Conservation (phyloP, 2,329 filamentous ascomycete genomes). For the Hansfordia pulvinata region DNA sequence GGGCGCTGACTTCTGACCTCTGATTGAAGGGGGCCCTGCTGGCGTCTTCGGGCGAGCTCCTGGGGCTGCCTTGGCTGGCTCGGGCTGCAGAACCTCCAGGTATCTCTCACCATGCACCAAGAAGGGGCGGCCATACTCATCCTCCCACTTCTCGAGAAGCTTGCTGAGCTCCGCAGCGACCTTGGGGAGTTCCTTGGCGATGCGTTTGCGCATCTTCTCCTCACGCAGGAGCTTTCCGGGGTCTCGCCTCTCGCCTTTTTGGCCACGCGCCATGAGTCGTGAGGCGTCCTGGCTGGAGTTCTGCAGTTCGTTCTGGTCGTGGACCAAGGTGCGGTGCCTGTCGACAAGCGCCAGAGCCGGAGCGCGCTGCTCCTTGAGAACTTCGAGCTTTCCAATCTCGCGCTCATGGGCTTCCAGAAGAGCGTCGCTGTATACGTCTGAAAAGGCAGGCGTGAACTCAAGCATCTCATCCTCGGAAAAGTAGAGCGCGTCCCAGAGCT, state of each 20-base stretch:
- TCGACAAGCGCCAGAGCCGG: conserved; percentile 76
- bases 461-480: conserved; percentile 98
- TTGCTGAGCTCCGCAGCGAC: conserved; percentile 73
- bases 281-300: conserved; percentile 91
- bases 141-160: conserved; percentile 76
- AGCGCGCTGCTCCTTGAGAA: conserved; percentile 72
- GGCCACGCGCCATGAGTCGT: conserved; percentile 77
- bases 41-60: conserved; percentile 66
- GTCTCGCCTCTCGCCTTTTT: conserved; percentile 88
- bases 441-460: conserved; percentile 93
- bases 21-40: conserved; percentile 39
- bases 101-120: conserved; percentile 86
- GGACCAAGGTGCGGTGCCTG: conserved; percentile 66
- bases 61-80: conserved; percentile 41
- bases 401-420: conserved; percentile 88
- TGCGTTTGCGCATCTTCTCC: conserved; percentile 97
- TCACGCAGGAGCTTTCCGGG: conserved; percentile 87
- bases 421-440: conserved; percentile 92
- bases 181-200: conserved; percentile 90
- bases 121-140: conserved; percentile 89
- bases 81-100: conserved; percentile 65
- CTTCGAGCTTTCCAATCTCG: conserved; percentile 72
- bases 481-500: conserved; percentile 88
- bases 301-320: conserved; percentile 78
- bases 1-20: conserved; percentile 18